phyloP scores from a whole-genome alignment of 2,329 filamentous ascomycete species.

The Metarhizium anisopliae region DNA sequence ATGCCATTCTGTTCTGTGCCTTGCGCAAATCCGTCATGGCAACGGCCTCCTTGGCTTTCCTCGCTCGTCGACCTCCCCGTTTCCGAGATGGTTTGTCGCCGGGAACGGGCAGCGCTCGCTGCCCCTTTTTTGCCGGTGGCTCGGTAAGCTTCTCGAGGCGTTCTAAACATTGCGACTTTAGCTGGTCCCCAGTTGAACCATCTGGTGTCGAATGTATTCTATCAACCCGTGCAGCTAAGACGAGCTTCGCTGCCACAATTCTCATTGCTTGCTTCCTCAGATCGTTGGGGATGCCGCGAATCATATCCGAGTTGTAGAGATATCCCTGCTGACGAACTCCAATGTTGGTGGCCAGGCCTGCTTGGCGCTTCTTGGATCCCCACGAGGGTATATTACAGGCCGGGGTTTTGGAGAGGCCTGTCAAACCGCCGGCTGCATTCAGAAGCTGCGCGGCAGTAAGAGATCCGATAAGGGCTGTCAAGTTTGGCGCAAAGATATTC shows the following conservation, averaged over 20 bases:
- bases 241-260: slow-evolving; percentile 86
- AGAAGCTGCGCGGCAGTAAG: slow-evolving; percentile 93
- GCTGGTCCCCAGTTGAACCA: slow-evolving; percentile 71
- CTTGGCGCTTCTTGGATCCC: slow-evolving; percentile 79
- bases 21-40: slow-evolving; percentile 96
- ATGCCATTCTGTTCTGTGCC: slow-evolving; percentile 91
- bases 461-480: slow-evolving; percentile 84
- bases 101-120: slow-evolving; percentile 77
- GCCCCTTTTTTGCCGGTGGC: slow-evolving; percentile 80
- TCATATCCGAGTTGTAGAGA: slow-evolving; percentile 84
- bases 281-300: slow-evolving; percentile 75
- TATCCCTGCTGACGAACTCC: slow-evolving; percentile 87
- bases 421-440: slow-evolving; percentile 83
- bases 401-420: slow-evolving; percentile 82
- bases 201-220: slow-evolving; percentile 73
- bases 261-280: slow-evolving; percentile 90
- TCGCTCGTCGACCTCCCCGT: slow-evolving; percentile 77
- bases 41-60: slow-evolving; percentile 92
- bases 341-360: slow-evolving; percentile 85
- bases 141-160: slow-evolving; percentile 89
- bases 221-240: slow-evolving; percentile 88
- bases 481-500: slow-evolving; percentile 89
- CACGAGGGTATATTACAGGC: slow-evolving; percentile 87
- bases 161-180: slow-evolving; percentile 75
- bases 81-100: slow-evolving; percentile 94